phyloP scores from a whole-genome alignment of 306 rosid genomes.

The Castanea sativa region DNA sequence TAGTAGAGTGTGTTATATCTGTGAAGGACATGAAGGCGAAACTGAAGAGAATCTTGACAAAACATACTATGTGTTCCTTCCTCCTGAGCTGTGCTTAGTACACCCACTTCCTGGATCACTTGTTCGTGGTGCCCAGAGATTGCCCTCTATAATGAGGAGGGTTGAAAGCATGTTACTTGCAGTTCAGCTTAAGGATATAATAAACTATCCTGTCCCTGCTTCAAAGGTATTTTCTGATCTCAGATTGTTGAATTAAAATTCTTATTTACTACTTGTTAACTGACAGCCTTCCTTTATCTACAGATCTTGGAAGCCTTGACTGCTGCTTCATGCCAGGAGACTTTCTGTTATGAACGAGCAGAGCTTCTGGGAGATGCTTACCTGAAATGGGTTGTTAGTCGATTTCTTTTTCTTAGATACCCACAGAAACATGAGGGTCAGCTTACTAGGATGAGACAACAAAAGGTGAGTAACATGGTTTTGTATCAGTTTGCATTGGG shows the following conservation, averaged over 20 bases:
- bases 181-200: slow-evolving; percentile 70
- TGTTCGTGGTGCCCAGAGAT: slow-evolving; percentile 96
- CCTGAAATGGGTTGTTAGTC: slow-evolving; percentile 95
- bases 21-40: slow-evolving; percentile 65
- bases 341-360: slow-evolving; percentile 98
- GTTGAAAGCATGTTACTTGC: slow-evolving; percentile 99
- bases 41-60: slow-evolving; percentile 83
- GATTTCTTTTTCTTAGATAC: slow-evolving; percentile 88
- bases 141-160: slow-evolving; percentile 98
- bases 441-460: slow-evolving; percentile 99
- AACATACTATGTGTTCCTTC: slow-evolving; percentile 93
- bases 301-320: slow-evolving; percentile 99
- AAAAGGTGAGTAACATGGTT: slow-evolving; percentile 97
- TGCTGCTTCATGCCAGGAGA: slow-evolving; percentile 99
- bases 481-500: slow-evolving; percentile 80
- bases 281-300: slow-evolving; percentile 22
- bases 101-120: slow-evolving; percentile 95
- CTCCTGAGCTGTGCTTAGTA: slow-evolving; percentile 88
- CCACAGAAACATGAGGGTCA: slow-evolving; percentile 99
- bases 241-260: slow-evolving; percentile 20
- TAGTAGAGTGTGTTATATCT: slow-evolving; percentile 23
- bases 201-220: slow-evolving; percentile 66
- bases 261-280: slow-evolving; percentile 13
- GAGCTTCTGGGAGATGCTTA: slow-evolving; percentile 99
- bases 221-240: slow-evolving; percentile 56